Base-by-base conservation (phyloP, 2,329 filamentous ascomycete genomes). In the Trichophyton simii region DNA sequence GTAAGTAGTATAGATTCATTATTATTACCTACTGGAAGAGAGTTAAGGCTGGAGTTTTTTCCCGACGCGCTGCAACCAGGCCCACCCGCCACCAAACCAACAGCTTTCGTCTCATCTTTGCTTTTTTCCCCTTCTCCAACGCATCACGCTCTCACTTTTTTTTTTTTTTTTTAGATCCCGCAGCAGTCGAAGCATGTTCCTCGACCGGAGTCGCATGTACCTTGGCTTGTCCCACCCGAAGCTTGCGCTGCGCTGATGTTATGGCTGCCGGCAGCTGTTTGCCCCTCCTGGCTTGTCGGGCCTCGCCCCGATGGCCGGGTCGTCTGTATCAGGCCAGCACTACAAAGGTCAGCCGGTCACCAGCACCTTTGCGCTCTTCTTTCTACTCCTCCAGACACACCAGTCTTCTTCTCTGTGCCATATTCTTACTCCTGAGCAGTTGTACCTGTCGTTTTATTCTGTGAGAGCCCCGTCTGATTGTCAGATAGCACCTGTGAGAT, bases 211-310 rank as follows among this genome's bases (percentile, higher is more conserved):
- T 28, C n/a, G 50, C 15, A 31, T 31, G 52, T 36, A 34, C 13
- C 52, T 55, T 55, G 52, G 52, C 52, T 28, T 55, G 52, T 55
- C 52, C 52, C 52, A 55, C 52, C 28, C 52, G 15, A 36, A 55
- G 52, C 52, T 55, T 31, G 52, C 52, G 25, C 20, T 34, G 31
- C 4, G 2, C 34, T 38, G 34, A 38, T 38, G 34, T 9, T 9
- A 55, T 55, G 52, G 52, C 52, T 18, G 28, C 7, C 34, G 28
- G 20, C 52, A 55, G 52, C 52, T 55, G 9, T 3, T 38, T 34
- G 52, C 52, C 52, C 52, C 52, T 55, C 52, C 15, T 36, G 52
- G 52, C 52, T 31, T 36, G 52, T 31, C 52, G 52, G 52, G 31
- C 28, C 52, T 55, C 28, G 31, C 25, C 52, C 52, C 52, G 52